These are phyloP conservation scores for Trichosporon sp. DNA, from an alignment of 1,284 basidiomycete genomes.

Conservation along the genomic window DNA sequence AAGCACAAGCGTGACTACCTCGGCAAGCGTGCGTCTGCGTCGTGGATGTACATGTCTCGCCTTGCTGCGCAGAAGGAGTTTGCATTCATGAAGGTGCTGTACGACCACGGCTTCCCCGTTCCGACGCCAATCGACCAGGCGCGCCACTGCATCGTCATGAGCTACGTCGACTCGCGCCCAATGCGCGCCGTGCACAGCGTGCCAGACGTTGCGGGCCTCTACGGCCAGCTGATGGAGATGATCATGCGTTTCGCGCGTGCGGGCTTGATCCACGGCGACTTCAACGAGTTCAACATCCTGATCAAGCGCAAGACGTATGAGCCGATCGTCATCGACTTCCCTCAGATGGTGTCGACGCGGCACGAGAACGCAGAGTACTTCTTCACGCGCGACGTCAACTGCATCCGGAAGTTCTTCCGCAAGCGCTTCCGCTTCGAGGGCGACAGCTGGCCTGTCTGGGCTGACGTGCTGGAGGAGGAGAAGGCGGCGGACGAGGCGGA, in stretches of 20 bases:
- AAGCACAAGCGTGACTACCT: conserved; percentile 97
- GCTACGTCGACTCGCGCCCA: conserved; percentile 92
- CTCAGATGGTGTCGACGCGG: conserved; percentile 98
- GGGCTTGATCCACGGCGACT: conserved; percentile 97
- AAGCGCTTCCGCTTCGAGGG: conserved; percentile 93
- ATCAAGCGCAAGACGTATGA: conserved; percentile 73
- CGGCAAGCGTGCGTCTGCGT: conserved; percentile 90
- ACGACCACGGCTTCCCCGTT: conserved; percentile 91
- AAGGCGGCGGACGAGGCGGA: conserved; percentile 28
- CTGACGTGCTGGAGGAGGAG: conserved; percentile 63
- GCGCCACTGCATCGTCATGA: conserved; percentile 94
- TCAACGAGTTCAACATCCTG: conserved; percentile 99
- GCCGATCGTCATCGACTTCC: conserved; percentile 96
- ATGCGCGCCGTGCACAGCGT: conserved; percentile 88
- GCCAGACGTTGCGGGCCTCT: conserved; percentile 82
- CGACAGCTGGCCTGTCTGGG: conserved; percentile 80
- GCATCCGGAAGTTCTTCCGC: conserved; percentile 90
- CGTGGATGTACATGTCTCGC: conserved; percentile 99
- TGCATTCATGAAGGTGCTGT: conserved; percentile 98
- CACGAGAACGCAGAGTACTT: conserved; percentile 98
- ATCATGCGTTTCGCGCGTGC: conserved; percentile 91
- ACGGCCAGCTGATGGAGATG: conserved; percentile 90
- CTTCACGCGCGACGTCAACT: conserved; percentile 97
- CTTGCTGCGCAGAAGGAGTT: conserved; percentile 96
- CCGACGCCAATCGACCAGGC: conserved; percentile 92